Evolutionary conservation across 1,139 yeast species (phyloP).

Genomic region (Blastobotrys buckinghamii): DNA sequence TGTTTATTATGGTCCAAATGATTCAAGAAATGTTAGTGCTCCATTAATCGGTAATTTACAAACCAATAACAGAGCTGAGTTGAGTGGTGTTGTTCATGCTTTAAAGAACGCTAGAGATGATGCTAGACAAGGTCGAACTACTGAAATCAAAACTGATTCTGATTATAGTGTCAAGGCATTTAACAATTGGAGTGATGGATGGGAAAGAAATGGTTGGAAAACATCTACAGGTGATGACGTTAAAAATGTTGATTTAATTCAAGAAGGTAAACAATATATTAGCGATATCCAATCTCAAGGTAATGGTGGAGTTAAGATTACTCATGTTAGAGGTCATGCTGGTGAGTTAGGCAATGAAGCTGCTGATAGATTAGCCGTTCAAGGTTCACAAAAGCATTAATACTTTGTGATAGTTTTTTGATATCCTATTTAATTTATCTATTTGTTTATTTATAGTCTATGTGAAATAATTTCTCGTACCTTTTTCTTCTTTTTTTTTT

Average conservation of each 20-base stretch:
- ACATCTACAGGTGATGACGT: constrained; percentile 1
- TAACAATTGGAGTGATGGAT: constrained; percentile 45
- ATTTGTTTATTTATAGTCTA: not conserved
- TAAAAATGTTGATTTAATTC: constrained; percentile 11
- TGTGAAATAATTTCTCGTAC: too few species aligned
- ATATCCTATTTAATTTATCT: not conserved
- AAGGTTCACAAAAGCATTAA: constrained; percentile 7
- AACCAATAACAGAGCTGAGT: constrained; percentile 81
- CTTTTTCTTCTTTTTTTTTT: too few species aligned
- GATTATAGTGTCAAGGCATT: constrained; percentile 46
- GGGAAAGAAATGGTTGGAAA: constrained; percentile 53
- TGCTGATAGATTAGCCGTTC: constrained; percentile 66
- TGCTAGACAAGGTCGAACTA: constrained; percentile 14
- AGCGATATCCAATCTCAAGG: constrained; percentile 25
- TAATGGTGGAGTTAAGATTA: constrained; percentile 36
- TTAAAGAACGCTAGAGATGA: constrained; percentile 26
- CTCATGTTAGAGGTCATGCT: constrained; percentile 68
- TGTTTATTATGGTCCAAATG: constrained; percentile 56
- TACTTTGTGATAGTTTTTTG: not conserved
- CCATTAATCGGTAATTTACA: constrained; percentile 43
- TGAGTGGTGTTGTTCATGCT: constrained; percentile 59
- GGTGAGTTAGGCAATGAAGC: constrained; percentile 66
- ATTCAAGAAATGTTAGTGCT: constrained; percentile 45
- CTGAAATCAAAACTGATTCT: constrained; percentile 48
- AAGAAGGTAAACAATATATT: constrained; percentile 22